These are phyloP conservation scores for Auricularia sp. DNA, from an alignment of 768 basidiomycete genomes.

Conservation along the genomic window DNA sequence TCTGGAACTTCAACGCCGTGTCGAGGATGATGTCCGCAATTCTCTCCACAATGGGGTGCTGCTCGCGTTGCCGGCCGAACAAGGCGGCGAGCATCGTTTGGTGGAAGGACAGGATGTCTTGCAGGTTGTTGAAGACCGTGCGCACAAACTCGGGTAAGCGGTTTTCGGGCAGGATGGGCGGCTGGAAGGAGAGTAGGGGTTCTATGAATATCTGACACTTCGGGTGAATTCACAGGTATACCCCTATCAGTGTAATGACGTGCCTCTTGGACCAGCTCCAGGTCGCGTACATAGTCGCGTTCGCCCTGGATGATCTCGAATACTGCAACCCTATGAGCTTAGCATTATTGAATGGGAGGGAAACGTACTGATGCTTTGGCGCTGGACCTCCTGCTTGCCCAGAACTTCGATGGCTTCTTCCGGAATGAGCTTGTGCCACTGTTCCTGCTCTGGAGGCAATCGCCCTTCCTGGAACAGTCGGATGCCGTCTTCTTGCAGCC, in stretches of 20 bases:
- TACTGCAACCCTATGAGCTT: slow-evolving; percentile 30
- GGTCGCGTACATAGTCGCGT: slow-evolving; percentile 75
- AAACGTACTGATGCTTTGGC: slow-evolving; percentile 39
- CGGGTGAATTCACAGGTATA: slow-evolving; percentile 3
- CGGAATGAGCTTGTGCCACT: slow-evolving; percentile 77
- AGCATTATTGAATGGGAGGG: not conserved
- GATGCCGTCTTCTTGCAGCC: slow-evolving; percentile 43
- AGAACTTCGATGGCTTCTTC: slow-evolving; percentile 58
- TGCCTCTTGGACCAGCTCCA: slow-evolving; percentile 62
- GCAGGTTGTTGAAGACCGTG: slow-evolving; percentile 79
- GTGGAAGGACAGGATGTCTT: slow-evolving; percentile 57
- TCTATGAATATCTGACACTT: slow-evolving; percentile 56
- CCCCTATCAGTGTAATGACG: slow-evolving; percentile 5
- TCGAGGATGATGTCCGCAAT: slow-evolving; percentile 81
- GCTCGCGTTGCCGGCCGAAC: slow-evolving; percentile 72
- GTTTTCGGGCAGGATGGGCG: slow-evolving; percentile 52
- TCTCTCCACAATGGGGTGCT: slow-evolving; percentile 73
- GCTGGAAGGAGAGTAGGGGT: slow-evolving; percentile 47
- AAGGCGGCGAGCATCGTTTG: slow-evolving; percentile 58
- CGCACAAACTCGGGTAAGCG: slow-evolving; percentile 55
- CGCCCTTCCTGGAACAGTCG: slow-evolving; percentile 57
- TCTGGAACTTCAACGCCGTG: slow-evolving; percentile 39
- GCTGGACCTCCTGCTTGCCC: slow-evolving; percentile 65
- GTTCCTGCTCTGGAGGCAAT: slow-evolving; percentile 57
- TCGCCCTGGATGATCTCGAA: slow-evolving; percentile 90